A percentile compares a stretch with the other conserved stretches of the same genome.
Evolutionary conservation across 2,329 filamentous ascomycete genomes (phyloP).

Genomic region (Pseudogymnoascus sp.): DNA sequence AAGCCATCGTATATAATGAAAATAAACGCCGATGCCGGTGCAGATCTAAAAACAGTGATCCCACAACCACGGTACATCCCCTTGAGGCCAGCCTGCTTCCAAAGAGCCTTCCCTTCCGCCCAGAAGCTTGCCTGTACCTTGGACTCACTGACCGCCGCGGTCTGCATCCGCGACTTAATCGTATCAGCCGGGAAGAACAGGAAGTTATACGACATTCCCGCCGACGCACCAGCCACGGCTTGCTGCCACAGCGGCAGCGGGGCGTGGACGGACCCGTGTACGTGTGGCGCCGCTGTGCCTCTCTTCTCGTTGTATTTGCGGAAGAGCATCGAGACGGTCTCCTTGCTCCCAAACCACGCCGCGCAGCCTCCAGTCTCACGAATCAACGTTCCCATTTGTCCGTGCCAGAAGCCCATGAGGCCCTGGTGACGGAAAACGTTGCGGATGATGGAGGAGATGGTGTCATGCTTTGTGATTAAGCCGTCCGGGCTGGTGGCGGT

Average conservation of each 20-base stretch:
- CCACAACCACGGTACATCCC: conserved; percentile 92
- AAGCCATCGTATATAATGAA: conserved; percentile 91
- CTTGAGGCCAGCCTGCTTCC: conserved; percentile 69
- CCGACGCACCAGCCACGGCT: conserved; percentile 75
- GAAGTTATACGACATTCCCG: conserved; percentile 93
- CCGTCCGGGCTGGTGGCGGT: conserved; percentile 32
- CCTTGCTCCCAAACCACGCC: conserved; percentile 91
- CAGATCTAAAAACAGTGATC: conserved; percentile 79
- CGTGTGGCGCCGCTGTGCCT: not conserved
- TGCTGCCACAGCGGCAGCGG: conserved; percentile 77
- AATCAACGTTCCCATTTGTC: conserved; percentile 86
- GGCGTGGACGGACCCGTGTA: conserved; percentile 22
- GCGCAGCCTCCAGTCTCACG: conserved; percentile 88
- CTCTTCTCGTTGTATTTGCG: conserved; percentile 44
- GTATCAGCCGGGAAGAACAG: conserved; percentile 96
- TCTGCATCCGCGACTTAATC: conserved; percentile 96
- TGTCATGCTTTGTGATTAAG: conserved; percentile 40
- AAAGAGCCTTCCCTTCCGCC: conserved; percentile 64
- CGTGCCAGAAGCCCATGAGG: conserved; percentile 83
- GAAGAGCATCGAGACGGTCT: conserved; percentile 67
- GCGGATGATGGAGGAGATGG: conserved; percentile 62
- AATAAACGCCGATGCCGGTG: conserved; percentile 95
- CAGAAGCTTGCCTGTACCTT: conserved; percentile 55
- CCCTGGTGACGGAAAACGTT: conserved; percentile 79
- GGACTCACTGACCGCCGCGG: conserved; percentile 51